A percentile compares a stretch with the other conserved stretches of the same genome.
Evolutionary conservation across 768 basidiomycete genomes (phyloP).

Genomic region (Mycena galericulata): DNA sequence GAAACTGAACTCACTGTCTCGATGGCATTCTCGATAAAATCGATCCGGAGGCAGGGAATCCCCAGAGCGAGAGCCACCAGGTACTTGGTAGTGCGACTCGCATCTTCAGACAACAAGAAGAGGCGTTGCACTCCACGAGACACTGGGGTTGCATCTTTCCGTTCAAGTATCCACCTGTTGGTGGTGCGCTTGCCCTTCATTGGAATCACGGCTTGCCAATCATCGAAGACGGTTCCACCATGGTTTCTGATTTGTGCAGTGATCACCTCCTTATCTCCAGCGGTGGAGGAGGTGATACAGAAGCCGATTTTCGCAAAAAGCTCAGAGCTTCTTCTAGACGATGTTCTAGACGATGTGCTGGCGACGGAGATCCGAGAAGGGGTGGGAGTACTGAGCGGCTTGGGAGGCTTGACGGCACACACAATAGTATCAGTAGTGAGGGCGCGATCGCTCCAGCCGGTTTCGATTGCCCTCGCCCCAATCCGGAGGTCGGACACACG

Average conservation of each 20-base stretch:
- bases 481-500: slow-evolving; percentile 59
- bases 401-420: slow-evolving; percentile 53
- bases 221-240: slow-evolving; percentile 72
- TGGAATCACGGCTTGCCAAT: slow-evolving; percentile 66
- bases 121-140: slow-evolving; percentile 61
- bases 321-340: slow-evolving; percentile 51
- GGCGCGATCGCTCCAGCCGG: slow-evolving; percentile 66
- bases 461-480: slow-evolving; percentile 60
- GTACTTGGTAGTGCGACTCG: slow-evolving; percentile 81
- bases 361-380: slow-evolving; percentile 60
- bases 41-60: slow-evolving; percentile 79
- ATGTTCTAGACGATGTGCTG: slow-evolving; percentile 42
- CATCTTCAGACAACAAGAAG: slow-evolving; percentile 76
- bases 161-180: slow-evolving; percentile 65
- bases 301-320: slow-evolving; percentile 22
- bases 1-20: slow-evolving; percentile 42
- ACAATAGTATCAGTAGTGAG: slow-evolving; percentile 58
- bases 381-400: slow-evolving; percentile 53
- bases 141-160: slow-evolving; percentile 60
- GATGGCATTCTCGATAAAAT: slow-evolving; percentile 63
- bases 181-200: slow-evolving; percentile 64
- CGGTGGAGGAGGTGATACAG: slow-evolving; percentile 10
- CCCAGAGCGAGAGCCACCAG: slow-evolving; percentile 87
- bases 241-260: slow-evolving; percentile 56
- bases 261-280: slow-evolving; percentile 56